Percentiles rank a stretch among this genome's conserved stretches.
These are phyloP conservation scores for Danielia oregonensis DNA, from an alignment of 805 yeast genomes.

Conservation along the genomic window DNA sequence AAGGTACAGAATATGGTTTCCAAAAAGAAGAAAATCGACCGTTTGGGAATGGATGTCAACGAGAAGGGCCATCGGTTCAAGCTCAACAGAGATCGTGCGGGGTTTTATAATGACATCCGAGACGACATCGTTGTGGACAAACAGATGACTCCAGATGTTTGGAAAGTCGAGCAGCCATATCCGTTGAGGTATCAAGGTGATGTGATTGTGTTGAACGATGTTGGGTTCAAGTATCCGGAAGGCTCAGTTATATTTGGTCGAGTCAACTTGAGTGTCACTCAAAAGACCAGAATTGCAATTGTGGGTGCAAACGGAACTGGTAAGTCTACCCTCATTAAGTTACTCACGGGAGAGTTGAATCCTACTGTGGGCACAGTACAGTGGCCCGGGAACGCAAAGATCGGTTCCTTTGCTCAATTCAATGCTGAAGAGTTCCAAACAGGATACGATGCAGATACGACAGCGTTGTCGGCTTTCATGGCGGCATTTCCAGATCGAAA, in stretches of 20 bases:
- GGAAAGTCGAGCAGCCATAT: conserved; percentile 1
- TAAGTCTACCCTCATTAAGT: conserved; percentile 95
- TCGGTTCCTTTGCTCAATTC: background rate
- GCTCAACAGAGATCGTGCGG: background rate
- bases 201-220: background rate
- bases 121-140: conserved; percentile 1
- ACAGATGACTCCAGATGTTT: background rate
- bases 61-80: conserved; percentile 1
- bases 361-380: conserved; percentile 98
- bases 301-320: conserved; percentile 99
- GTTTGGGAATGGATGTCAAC: conserved; percentile 1
- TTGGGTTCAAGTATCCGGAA: background rate
- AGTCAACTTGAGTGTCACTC: background rate
- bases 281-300: conserved; percentile 80
- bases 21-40: conserved; percentile 1
- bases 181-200: background rate
- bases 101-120: background rate
- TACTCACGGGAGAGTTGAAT: conserved; percentile 95
- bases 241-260: background rate
- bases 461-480: background rate
- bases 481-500: background rate
- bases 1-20: conserved; percentile 1
- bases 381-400: background rate
- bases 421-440: background rate
- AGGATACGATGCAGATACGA: background rate